A percentile compares a stretch with the other conserved stretches of the same genome.
Evolutionary conservation across 352 stramenopile species (phyloP).

Genomic region (Phytophthora quininea): DNA sequence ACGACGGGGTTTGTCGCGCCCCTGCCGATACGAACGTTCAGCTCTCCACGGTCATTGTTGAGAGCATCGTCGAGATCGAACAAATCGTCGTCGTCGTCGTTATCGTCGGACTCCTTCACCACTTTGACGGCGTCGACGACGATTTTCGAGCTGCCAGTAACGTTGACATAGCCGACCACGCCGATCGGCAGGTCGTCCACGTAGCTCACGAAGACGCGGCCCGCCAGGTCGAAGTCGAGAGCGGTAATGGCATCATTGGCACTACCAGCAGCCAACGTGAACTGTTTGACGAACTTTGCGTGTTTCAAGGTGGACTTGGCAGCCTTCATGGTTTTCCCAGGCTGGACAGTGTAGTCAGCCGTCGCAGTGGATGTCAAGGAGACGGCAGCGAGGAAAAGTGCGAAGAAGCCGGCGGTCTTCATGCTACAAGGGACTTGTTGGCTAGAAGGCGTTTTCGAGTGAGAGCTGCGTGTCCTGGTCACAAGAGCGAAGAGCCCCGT

Average conservation of each 20-base stretch:
- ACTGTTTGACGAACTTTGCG: conserved; percentile 9
- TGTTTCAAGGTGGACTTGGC: neutral
- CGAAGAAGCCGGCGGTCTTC: conserved; percentile 1
- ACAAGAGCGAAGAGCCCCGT: neutral
- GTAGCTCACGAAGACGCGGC: conserved; percentile 15
- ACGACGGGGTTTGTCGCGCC: neutral
- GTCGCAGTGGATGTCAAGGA: neutral
- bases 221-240: conserved; percentile 7
- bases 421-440: neutral
- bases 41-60: conserved; percentile 4
- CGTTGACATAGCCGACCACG: conserved; percentile 18
- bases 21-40: conserved; percentile 8
- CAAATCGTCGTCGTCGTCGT: neutral
- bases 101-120: too few relatives aligned
- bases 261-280: conserved; percentile 10
- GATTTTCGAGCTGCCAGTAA: conserved; percentile 1
- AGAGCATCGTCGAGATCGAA: conserved; percentile 11
- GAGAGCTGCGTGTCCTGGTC: neutral
- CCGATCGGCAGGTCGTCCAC: neutral
- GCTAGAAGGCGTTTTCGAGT: neutral
- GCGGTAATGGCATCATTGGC: conserved; percentile 3
- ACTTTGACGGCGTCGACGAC: too few relatives aligned
- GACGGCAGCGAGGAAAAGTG: neutral
- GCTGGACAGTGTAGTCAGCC: conserved; percentile 12
- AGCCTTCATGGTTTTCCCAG: neutral